Conservation (phyloP, 202 grass and related monocot genomes). For the Saccharum hybrid region DNA sequence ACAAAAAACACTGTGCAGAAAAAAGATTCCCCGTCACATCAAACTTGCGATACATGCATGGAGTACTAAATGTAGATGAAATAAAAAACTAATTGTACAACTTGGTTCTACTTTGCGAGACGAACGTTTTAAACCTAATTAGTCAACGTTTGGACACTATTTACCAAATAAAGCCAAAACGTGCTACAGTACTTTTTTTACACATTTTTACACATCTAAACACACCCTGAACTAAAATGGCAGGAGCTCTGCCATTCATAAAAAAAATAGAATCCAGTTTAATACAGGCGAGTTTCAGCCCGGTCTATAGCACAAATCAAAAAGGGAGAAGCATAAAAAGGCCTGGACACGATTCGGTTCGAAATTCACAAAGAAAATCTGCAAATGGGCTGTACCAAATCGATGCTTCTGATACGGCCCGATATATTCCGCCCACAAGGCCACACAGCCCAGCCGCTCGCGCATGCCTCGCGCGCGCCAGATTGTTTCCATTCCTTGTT, state of each 20-base stretch:
- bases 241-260: neutral
- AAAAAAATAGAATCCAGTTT: too few species aligned
- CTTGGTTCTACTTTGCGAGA: too few species aligned
- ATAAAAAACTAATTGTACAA: too few species aligned
- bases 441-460: neutral
- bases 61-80: too few species aligned
- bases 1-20: too few species aligned
- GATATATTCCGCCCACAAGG: neutral
- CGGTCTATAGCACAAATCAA: neutral
- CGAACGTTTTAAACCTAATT: too few species aligned
- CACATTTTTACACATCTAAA: too few species aligned
- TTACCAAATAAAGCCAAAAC: too few species aligned
- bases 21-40: too few species aligned
- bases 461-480: neutral
- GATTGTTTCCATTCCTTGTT: neutral
- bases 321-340: neutral
- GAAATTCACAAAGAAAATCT: constrained; percentile 8
- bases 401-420: neutral
- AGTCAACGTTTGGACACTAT: too few species aligned
- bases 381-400: neutral
- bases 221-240: neutral
- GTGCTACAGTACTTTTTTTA: too few species aligned
- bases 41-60: too few species aligned
- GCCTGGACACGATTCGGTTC: neutral
- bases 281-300: neutral